Base-by-base conservation (phyloP, 179 eudicot genomes). In the Silene noctiflora region DNA sequence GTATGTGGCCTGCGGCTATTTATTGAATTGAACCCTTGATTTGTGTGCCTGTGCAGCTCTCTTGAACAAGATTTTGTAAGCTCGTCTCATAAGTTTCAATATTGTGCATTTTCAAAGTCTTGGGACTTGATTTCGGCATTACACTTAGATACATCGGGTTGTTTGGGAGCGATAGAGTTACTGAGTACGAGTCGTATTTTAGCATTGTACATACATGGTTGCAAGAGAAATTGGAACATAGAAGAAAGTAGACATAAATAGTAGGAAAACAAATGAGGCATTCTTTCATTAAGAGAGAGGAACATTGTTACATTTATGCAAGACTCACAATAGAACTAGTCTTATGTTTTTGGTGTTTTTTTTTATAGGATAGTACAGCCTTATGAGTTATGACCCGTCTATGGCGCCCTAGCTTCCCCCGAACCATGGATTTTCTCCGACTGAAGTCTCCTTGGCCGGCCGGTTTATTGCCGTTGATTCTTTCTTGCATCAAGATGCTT, bases 271-370 rank as follows among this genome's bases (percentile, higher is more conserved):
- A 81, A 78, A 75, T 20, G 33, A 27, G 63, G 59, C 79, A 58
- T 75, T 75, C 39, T 76, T 78, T 69, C 79, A 82, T 72, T 78
- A 72, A 72, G 27, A 77, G 60, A 78, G 55, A 13, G 71, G 76
- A 78, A 72, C 77, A 75, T 64, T 25, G 20, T 78, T 67, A 24
- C 85, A 82, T 58, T 68, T 67, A 73, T 55, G 75, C 44, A 71
- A 75, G 61, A 79, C 75, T 78, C 51, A 56, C 21, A 67, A 67
- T 48, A 77, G 75, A 67, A 69, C 62, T 73, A 65, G 55, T 68
- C 73, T 53, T 69, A 33, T 65, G 14, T 64, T 71, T 78, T 78
- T 53, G 65, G 33, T 61, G 59, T 17, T 25, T 63, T 64, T 55
- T 72, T 67, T 27, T 2, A 35, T 73, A 25, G 22, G 56, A 25